Conservation (phyloP, 1,139 yeast species). For the Eremothecium gossypii region DNA sequence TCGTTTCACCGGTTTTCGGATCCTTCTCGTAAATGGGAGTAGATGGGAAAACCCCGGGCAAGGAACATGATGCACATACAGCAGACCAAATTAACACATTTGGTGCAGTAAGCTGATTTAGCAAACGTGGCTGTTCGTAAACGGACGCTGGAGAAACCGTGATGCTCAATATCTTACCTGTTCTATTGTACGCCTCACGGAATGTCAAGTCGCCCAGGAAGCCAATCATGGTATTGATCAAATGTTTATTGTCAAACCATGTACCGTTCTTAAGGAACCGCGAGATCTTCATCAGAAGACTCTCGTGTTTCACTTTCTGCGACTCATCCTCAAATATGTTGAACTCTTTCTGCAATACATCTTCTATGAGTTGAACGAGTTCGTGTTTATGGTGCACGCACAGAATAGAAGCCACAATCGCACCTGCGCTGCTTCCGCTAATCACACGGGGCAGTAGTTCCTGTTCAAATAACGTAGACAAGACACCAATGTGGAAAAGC, state of each 20-base stretch:
- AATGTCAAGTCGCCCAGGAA: constrained; percentile 90
- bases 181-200: constrained; percentile 85
- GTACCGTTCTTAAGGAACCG: constrained; percentile 52
- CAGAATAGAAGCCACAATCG: constrained; percentile 82
- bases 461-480: constrained; percentile 65
- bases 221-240: constrained; percentile 62
- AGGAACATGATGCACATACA: constrained; percentile 91
- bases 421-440: constrained; percentile 96
- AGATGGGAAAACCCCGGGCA: constrained; percentile 86
- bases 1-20: constrained; percentile 47
- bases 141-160: constrained; percentile 82
- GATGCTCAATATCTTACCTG: constrained; percentile 76
- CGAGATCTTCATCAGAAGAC: constrained; percentile 42
- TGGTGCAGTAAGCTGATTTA: constrained; percentile 90
- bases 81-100: constrained; percentile 94
- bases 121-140: constrained; percentile 71
- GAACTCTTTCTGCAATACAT: constrained; percentile 50
- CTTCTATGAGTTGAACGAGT: constrained; percentile 44
- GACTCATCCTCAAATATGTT: constrained; percentile 60
- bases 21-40: constrained; percentile 79
- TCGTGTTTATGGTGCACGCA: constrained; percentile 78
- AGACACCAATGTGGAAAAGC: constrained; percentile 82
- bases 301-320: constrained; percentile 34
- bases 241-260: constrained; percentile 69
- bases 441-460: constrained; percentile 76